Base-by-base conservation (phyloP, 2,329 filamentous ascomycete genomes). In the Aspergillus ochraceus region DNA sequence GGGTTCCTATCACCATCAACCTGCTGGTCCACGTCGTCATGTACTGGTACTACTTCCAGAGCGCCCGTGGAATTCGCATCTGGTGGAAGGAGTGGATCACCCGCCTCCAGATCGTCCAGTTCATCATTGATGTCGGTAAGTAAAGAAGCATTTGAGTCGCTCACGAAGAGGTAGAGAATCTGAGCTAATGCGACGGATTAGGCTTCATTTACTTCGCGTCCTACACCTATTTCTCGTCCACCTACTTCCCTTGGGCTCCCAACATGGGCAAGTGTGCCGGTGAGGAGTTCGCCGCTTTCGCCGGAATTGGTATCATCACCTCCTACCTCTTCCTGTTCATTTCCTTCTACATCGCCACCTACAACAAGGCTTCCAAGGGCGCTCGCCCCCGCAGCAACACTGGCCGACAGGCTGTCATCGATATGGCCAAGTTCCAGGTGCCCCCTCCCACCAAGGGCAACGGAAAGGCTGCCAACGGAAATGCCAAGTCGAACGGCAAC, bases 41-140 rank as follows among this genome's bases (percentile, higher is more conserved):
- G 94, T 98, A 98, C 89, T 97, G 93, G 93, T 98, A 98, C 88
- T 98, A 98, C 87, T 98, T 98, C 89, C 94, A 98, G 85, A 94
- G 91, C 74, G 93, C 94, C 57, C 92, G 94, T 70, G 95, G 95
- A 69, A 87, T 98, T 78, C 89, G 89, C 73, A 95, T 97, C 80
- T 97, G 93, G 93, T 98, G 94, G 94, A 98, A 98, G 90, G 92
- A 97, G 82, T 98, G 94, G 90, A 96, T 98, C 76, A 98, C 94
- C 70, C 91, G 93, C 74, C 90, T 97, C 74, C 94, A 98, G 81
- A 98, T 98, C 79, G 87, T 91, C 71, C 94, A 98, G 78, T 98
- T 98, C 81, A 86, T 98, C 76, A 94, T 98, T 77, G 94, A 97
- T 79, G 89, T 98, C 63, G 92, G 91, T 93, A 86, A 74, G 89